A percentile compares a stretch with the other conserved stretches of the same genome.
Conservation (phyloP, 2,329 filamentous ascomycete species). For the Huntiella omanensis region DNA sequence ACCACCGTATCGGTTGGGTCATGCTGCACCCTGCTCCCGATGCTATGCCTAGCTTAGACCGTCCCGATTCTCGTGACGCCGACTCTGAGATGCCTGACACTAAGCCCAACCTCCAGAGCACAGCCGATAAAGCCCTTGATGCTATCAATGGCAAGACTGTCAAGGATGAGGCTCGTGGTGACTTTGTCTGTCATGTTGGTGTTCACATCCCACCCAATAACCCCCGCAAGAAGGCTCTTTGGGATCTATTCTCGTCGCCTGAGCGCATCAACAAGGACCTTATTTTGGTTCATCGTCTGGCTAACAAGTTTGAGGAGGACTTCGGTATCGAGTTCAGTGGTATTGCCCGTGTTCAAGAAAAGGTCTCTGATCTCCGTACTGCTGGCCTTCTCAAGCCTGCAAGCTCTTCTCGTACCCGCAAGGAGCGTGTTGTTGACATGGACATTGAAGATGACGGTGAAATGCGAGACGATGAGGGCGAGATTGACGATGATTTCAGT, state of each 20-base stretch:
- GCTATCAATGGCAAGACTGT: conserved; percentile 97
- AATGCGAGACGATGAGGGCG: conserved; percentile 54
- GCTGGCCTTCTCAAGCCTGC: conserved; percentile 59
- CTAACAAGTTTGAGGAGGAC: conserved; percentile 69
- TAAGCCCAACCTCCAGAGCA: conserved; percentile 27
- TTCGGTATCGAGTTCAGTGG: conserved; percentile 63
- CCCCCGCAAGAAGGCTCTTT: conserved; percentile 83
- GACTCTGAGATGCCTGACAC: conserved; percentile 25
- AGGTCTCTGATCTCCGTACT: conserved; percentile 61
- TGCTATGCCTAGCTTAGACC: conserved; percentile 42
- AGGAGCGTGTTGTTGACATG: conserved; percentile 23
- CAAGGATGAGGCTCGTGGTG: conserved; percentile 78
- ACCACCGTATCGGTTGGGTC: conserved; percentile 96
- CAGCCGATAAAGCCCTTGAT: conserved; percentile 72
- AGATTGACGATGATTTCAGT: conserved; percentile 56
- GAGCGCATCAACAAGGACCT: conserved; percentile 87
- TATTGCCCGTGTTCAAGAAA: conserved; percentile 63
- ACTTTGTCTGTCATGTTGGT: conserved; percentile 94
- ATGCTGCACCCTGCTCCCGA: conserved; percentile 74
- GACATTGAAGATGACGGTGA: conserved; percentile 40
- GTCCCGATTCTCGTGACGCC: conserved; percentile 49
- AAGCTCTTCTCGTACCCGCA: conserved; percentile 37
- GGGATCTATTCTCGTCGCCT: conserved; percentile 89
- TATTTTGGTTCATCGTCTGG: conserved; percentile 60
- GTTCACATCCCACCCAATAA: conserved; percentile 78